Conservation (phyloP, 306 rosid genomes). For the Datisca glomerata region DNA sequence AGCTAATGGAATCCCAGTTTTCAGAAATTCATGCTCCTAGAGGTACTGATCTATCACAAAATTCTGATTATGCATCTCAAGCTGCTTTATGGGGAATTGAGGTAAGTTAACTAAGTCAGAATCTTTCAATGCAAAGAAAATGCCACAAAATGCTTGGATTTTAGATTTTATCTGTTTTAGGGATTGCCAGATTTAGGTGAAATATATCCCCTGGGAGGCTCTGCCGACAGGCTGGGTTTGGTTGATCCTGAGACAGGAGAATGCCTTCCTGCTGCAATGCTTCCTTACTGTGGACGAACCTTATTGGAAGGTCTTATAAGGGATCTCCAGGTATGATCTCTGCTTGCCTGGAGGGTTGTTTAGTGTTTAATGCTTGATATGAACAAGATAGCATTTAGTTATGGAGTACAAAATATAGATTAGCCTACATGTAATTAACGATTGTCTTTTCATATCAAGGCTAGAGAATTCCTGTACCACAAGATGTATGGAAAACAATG, state of each 20-base stretch:
- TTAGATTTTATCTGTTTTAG: slow-evolving; percentile 45
- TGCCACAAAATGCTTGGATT: slow-evolving; percentile 21
- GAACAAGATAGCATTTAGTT: slow-evolving; percentile 13
- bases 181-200: slow-evolving; percentile 97
- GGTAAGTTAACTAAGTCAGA: slow-evolving; percentile 36
- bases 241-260: slow-evolving; percentile 82
- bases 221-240: slow-evolving; percentile 91
- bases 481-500: slow-evolving; percentile 81
- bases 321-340: slow-evolving; percentile 87
- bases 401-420: neutral
- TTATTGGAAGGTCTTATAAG: slow-evolving; percentile 92
- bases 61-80: slow-evolving; percentile 78
- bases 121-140: slow-evolving; percentile 5
- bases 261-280: slow-evolving; percentile 98
- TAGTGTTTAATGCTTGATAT: slow-evolving; percentile 8
- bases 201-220: slow-evolving; percentile 96
- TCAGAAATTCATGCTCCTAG: slow-evolving; percentile 64
- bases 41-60: slow-evolving; percentile 65
- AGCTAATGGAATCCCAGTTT: slow-evolving; percentile 41
- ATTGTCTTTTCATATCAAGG: slow-evolving; percentile 38
- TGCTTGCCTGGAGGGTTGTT: slow-evolving; percentile 14
- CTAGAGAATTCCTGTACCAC: slow-evolving; percentile 91
- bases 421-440: neutral
- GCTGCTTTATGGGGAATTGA: slow-evolving; percentile 98
- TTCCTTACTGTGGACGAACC: slow-evolving; percentile 89